Evolutionary conservation across 345 rosid species (phyloP).

Genomic region (Arabis alpina): DNA sequence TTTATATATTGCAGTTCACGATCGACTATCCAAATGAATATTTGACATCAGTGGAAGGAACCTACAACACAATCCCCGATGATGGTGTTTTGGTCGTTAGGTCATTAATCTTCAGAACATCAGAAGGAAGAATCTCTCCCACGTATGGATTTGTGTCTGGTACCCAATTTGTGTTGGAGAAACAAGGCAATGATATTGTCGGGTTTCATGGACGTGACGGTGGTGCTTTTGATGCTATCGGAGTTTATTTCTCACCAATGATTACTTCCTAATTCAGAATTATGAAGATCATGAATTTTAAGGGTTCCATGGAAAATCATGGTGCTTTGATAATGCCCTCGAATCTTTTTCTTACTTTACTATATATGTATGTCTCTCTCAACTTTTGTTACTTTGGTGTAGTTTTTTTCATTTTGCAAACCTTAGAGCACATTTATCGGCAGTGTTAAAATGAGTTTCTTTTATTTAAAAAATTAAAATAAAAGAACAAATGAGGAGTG

Average conservation of each 20-base stretch:
- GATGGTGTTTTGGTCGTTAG: slow-evolving; percentile 16
- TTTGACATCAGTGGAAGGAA: slow-evolving; percentile 35
- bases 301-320: too few relatives aligned
- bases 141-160: slow-evolving; percentile 26
- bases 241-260: slow-evolving; percentile 34
- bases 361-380: too few relatives aligned
- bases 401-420: too few relatives aligned
- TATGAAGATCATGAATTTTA: too few relatives aligned
- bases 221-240: slow-evolving; percentile 29
- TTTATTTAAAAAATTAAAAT: too few relatives aligned
- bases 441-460: too few relatives aligned
- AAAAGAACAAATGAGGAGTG: too few relatives aligned
- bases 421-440: too few relatives aligned
- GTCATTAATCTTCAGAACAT: slow-evolving; percentile 36
- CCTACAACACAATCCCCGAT: slow-evolving; percentile 16
- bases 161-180: slow-evolving; percentile 27
- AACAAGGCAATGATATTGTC: slow-evolving; percentile 20
- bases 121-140: slow-evolving; percentile 36
- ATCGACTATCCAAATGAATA: slow-evolving; percentile 36
- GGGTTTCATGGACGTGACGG: slow-evolving; percentile 42
- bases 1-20: slow-evolving; percentile 15
- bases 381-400: too few relatives aligned
- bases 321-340: too few relatives aligned
- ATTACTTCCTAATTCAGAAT: neutral
- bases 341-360: too few relatives aligned